Conservation (phyloP, 2,329 filamentous ascomycete species). For the Neofusicoccum sp. region DNA sequence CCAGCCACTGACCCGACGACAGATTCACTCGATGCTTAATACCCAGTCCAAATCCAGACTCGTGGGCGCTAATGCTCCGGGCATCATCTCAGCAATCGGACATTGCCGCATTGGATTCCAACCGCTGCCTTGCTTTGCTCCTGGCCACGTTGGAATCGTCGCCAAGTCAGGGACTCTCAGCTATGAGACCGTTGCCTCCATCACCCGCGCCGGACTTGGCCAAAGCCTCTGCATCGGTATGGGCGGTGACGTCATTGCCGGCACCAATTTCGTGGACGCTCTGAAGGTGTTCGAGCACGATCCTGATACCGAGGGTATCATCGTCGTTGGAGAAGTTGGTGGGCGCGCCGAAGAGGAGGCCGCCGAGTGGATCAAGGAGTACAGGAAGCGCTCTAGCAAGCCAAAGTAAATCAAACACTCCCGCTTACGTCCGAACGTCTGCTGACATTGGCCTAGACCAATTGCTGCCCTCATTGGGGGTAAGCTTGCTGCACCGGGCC, state of each 20-base stretch:
- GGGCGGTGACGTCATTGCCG: conserved; percentile 72
- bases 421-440: not conserved
- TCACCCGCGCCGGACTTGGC: conserved; percentile 70
- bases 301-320: conserved; percentile 67
- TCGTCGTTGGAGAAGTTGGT: conserved; percentile 71
- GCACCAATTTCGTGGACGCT: conserved; percentile 72
- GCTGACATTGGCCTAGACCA: conserved; percentile 49
- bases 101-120: conserved; percentile 74
- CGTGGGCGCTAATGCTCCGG: conserved; percentile 78
- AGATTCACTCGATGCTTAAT: conserved; percentile 68
- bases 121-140: conserved; percentile 68
- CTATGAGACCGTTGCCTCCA: conserved; percentile 75
- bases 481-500: conserved; percentile 59
- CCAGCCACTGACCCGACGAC: conserved; percentile 15
- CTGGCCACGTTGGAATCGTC: conserved; percentile 70
- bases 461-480: conserved; percentile 72
- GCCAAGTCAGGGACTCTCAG: conserved; percentile 80
- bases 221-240: conserved; percentile 76
- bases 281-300: conserved; percentile 66
- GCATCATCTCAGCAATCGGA: conserved; percentile 72
- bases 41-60: conserved; percentile 71
- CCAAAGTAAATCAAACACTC: conserved; percentile 58
- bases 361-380: conserved; percentile 70
- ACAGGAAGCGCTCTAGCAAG: conserved; percentile 54
- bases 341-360: conserved; percentile 68